These are phyloP conservation scores for Glycine soja DNA, from an alignment of 306 rosid species.

Conservation along the genomic window DNA sequence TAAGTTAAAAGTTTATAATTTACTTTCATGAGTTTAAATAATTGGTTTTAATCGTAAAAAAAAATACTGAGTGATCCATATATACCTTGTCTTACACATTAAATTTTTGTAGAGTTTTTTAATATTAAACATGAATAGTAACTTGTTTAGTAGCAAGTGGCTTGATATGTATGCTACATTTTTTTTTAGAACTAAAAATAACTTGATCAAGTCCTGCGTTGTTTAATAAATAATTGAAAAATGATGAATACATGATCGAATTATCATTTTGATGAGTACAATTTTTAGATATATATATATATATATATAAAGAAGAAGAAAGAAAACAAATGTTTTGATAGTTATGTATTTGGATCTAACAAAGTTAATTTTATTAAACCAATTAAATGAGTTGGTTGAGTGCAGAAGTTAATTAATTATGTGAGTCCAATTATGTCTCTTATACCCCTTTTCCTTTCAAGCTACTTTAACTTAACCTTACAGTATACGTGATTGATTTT, in stretches of 20 bases:
- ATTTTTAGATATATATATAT: not conserved
- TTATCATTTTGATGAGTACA: not conserved
- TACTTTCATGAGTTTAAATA: not conserved
- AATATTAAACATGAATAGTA: slow-evolving; percentile 2
- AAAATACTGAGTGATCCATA: not conserved
- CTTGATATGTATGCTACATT: not conserved
- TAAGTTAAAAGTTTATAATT: not conserved
- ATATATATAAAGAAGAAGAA: no score
- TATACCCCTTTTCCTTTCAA: not conserved
- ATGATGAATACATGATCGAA: not conserved
- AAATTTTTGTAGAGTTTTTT: not conserved
- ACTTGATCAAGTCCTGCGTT: not conserved
- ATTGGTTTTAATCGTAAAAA: not conserved
- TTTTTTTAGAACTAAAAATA: not conserved
- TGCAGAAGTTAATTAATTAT: slow-evolving; percentile 2
- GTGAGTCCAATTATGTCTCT: slow-evolving; percentile 1
- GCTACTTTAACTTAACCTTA: slow-evolving; percentile 8
- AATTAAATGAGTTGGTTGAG: slow-evolving; percentile 35
- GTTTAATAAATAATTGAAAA: not conserved
- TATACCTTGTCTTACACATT: slow-evolving; percentile 19
- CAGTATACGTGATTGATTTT: not conserved
- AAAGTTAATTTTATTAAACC: not conserved
- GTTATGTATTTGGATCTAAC: not conserved
- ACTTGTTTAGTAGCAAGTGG: not conserved
- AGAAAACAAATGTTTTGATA: not conserved